Base-by-base conservation (phyloP, 2,329 filamentous ascomycete species). In the Hypoxylon sp. region DNA sequence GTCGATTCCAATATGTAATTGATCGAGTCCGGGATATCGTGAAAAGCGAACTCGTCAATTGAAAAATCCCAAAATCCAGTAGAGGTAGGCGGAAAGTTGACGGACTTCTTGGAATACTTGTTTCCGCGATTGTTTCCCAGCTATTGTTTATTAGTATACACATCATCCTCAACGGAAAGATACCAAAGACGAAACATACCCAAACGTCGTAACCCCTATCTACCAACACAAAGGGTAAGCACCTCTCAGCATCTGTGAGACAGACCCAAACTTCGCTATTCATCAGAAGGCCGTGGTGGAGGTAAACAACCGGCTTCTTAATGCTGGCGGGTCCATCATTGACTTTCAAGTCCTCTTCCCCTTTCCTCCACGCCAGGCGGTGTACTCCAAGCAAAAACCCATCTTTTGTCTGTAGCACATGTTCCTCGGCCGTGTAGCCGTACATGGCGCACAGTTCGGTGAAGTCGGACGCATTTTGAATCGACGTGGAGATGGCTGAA, bases 241-340 rank as follows among this genome's bases (percentile, higher is more conserved):
- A 94, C 70, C 94, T 87, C 77, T 96, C 86, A 70, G 90, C 89
- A 69, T 97, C 92, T 0, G 94, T 97, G 74, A 94, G 80, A 74
- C 93, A 96, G 7, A 98, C 92, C 95, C 95, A 99, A 32, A 99
- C 94, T 78, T 99, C 95, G 71, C 93, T 97, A 79, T 97, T 98
- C 95, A 99, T 99, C 74, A 99, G 86, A 60, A 99, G 84, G 7
- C 94, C 95, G 78, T 99, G 95, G 74, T 99, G 95, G 67, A 99
- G 82, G 76, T 98, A 99, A 6, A 95, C 89, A 50, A 98, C 92
- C 70, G 89, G 91, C 81, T 97, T 97, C 78, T 85, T 85, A 26
- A 91, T 71, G 72, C 89, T 89, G 34, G 84, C 83, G 0, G 84
- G 83, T 0, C 91, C 91, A 52, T 83, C 81, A 75, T 97, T 97